Evolutionary conservation across 2,329 filamentous ascomycete genomes (phyloP).

Genomic region (Sporothrix curviconia): DNA sequence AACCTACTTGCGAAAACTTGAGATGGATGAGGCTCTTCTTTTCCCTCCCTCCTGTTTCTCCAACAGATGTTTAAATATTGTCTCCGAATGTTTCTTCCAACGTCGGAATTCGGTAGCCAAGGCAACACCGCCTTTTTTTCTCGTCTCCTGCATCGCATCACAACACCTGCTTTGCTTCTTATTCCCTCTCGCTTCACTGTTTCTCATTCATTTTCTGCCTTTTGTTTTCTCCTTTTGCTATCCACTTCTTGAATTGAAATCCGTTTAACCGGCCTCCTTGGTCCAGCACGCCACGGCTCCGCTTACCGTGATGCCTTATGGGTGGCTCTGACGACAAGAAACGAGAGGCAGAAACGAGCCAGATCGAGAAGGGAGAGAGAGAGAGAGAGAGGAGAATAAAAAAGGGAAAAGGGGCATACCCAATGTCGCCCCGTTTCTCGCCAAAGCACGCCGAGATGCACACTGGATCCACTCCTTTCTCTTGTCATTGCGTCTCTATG

Average conservation of each 20-base stretch:
- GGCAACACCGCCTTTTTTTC: neutral
- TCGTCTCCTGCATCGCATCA: neutral
- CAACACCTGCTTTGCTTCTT: neutral
- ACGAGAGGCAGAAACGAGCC: neutral
- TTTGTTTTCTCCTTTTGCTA: neutral
- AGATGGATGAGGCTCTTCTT: neutral
- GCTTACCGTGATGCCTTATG: constrained; percentile 12
- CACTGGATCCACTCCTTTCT: neutral
- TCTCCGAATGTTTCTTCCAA: too few relatives aligned
- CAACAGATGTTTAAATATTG: too few relatives aligned
- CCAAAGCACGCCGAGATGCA: constrained; percentile 2
- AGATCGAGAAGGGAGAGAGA: too few relatives aligned
- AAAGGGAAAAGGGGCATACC: too few relatives aligned
- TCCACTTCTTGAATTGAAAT: neutral
- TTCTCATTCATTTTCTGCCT: neutral
- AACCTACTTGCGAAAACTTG: neutral
- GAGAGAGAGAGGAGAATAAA: neutral
- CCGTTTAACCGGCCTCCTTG: constrained; percentile 6
- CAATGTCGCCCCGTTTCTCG: constrained; percentile 3
- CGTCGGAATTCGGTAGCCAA: neutral
- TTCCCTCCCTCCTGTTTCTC: neutral
- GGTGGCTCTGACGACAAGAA: neutral
- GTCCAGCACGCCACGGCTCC: neutral
- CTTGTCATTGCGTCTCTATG: neutral
- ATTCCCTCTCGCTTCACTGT: neutral